These are phyloP conservation scores for Amylostereum chailletii DNA, from an alignment of 1,284 basidiomycete species.

Conservation along the genomic window DNA sequence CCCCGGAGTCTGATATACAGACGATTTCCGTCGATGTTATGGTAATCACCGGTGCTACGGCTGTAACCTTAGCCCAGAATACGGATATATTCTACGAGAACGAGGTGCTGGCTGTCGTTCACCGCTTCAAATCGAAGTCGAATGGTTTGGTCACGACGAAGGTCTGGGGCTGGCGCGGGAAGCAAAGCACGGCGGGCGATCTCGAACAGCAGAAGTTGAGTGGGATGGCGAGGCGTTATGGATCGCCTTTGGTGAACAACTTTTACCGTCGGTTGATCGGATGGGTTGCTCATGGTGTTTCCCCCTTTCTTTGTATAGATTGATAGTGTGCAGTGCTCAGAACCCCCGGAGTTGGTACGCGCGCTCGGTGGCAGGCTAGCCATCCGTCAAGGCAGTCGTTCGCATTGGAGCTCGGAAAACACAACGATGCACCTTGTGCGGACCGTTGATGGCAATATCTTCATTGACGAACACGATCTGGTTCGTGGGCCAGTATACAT, in stretches of 20 bases:
- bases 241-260: slow-evolving; percentile 42
- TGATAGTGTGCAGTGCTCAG: slow-evolving; percentile 46
- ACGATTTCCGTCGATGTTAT: slow-evolving; percentile 68
- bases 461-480: slow-evolving; percentile 68
- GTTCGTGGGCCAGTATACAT: slow-evolving; percentile 30
- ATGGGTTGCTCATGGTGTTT: no score
- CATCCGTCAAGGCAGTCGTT: slow-evolving; percentile 64
- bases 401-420: slow-evolving; percentile 70
- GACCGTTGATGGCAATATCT: slow-evolving; percentile 35
- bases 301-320: slow-evolving; percentile 24
- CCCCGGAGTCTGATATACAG: slow-evolving; percentile 30
- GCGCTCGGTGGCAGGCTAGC: slow-evolving; percentile 58
- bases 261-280: no score
- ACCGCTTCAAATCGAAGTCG: slow-evolving; percentile 54
- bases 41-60: slow-evolving; percentile 40
- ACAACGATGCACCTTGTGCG: slow-evolving; percentile 72
- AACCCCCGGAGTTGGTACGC: slow-evolving; percentile 52
- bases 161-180: slow-evolving; percentile 70
- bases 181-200: slow-evolving; percentile 38
- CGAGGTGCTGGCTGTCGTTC: slow-evolving; percentile 58
- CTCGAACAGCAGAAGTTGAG: slow-evolving; percentile 55
- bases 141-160: slow-evolving; percentile 58
- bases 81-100: slow-evolving; percentile 59
- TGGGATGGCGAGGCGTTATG: slow-evolving; percentile 65
- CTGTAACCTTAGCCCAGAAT: slow-evolving; percentile 33